Conservation (phyloP, 192 early-diverging fungal genomes). For the Martensiomyces pterosporus region DNA sequence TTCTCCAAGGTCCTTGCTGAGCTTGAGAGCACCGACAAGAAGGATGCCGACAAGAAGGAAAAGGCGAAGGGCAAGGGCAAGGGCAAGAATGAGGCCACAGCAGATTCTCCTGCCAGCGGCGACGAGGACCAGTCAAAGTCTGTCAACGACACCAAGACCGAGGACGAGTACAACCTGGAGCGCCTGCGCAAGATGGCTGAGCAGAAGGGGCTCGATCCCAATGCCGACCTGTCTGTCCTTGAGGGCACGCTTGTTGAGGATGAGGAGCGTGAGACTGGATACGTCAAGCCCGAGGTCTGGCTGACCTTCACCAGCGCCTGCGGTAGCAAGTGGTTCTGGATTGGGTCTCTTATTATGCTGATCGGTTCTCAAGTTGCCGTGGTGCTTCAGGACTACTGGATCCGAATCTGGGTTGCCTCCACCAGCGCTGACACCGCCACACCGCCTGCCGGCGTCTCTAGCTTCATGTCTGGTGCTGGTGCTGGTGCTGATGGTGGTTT, state of each 20-base stretch:
- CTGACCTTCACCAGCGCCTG: constrained; percentile 64
- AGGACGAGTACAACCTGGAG: constrained; percentile 28
- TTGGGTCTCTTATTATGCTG: constrained; percentile 46
- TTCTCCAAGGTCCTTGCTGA: constrained; percentile 10
- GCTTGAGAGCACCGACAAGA: constrained; percentile 11
- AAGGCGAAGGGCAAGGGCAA: constrained; percentile 9
- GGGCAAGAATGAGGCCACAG: constrained; percentile 2
- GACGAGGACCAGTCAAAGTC: constrained; percentile 28
- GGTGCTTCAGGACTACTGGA: constrained; percentile 60
- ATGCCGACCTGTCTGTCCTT: constrained; percentile 15
- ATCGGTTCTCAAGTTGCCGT: constrained; percentile 36
- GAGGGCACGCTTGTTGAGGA: constrained; percentile 67
- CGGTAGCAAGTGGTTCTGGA: constrained; percentile 60
- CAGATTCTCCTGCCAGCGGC: too few relatives aligned
- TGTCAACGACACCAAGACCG: constrained; percentile 11
- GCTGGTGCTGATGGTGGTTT: neutral
- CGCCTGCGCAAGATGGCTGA: constrained; percentile 20
- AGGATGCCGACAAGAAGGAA: constrained; percentile 40
- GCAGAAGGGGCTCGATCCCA: constrained; percentile 35
- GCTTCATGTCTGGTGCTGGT: neutral
- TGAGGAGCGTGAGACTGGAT: constrained; percentile 75
- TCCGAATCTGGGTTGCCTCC: constrained; percentile 58
- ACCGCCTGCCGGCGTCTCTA: neutral
- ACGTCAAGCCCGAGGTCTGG: constrained; percentile 69
- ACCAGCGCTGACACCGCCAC: neutral